Base-by-base conservation (phyloP, 768 basidiomycete species). In the Kwoniella mangroviensis region DNA sequence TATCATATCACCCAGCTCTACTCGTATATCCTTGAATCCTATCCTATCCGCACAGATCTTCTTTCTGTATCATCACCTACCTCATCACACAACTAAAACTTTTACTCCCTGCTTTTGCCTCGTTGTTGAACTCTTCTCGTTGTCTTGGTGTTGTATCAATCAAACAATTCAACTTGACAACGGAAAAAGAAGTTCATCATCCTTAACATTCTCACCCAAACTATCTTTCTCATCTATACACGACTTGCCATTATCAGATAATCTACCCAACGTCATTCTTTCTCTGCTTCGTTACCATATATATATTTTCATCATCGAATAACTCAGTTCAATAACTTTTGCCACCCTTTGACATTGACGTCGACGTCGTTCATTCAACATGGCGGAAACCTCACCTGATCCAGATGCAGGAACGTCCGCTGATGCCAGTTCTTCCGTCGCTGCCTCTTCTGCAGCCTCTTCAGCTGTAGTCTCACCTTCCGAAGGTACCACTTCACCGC, bases 361-460 rank as follows among this genome's bases (percentile, higher is more conserved):
- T 34, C 34, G 41, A 19, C 19, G 19, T 19, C 17, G 34, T 24
- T 57, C 56, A 51, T 26, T 59, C 43, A 66, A 58, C 65, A 66
- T 66, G 65, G 65, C 67, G 40, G 67, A 68, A 28, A 34, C 52
- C 9, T 21, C 67, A 22, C 45, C 58, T 22, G 45, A 28, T 28
- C 15, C 42, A 59, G 65, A 28, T 51, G 40, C 52, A 42, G 51
- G 15, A 34, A 42, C 52, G 10, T 26, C 54, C 40, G 65, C 56
- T 55, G 65, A 67, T 11, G 55, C 24, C 15, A 45, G 6, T 43
- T 9, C 24, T 4, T 49, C 65, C n/a, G 19, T 54, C 4, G 15
- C 42, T 67, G 11, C 56, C 7, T 40, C 65, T 17, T 52, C 52
- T 24, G 15, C 65, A 59, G 43, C 65, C 22, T 40, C 65, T 19